Percentiles rank a stretch among this genome's conserved stretches.
Evolutionary conservation across 169 alveolate genomes (phyloP).

Genomic region (Eimeria brunetti): DNA sequence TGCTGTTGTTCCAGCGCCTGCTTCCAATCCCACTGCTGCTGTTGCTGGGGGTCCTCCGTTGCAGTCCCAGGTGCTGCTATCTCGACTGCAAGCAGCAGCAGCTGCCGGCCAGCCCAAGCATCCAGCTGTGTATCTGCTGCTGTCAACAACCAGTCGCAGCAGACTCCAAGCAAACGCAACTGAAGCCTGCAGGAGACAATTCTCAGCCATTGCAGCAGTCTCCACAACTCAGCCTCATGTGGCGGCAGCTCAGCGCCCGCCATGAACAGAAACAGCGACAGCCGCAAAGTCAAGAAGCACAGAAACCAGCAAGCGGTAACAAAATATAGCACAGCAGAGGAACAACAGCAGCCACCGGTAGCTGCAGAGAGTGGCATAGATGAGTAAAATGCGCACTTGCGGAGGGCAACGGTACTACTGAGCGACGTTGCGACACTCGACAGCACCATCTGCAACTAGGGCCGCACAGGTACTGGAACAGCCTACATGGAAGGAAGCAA

Average conservation of each 20-base stretch:
- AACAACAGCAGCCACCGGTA: background rate
- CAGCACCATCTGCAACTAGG: background rate
- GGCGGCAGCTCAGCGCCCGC: background rate
- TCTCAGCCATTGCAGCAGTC: background rate
- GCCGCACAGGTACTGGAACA: background rate
- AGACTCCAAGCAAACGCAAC: slow-evolving; percentile 58
- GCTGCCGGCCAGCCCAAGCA: slow-evolving; percentile 75
- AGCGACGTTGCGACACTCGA: background rate
- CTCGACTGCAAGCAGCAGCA: slow-evolving; percentile 74
- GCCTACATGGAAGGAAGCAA: slow-evolving; percentile 55
- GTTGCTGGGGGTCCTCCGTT: slow-evolving; percentile 76
- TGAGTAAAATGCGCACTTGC: background rate
- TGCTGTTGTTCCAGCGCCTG: slow-evolving; percentile 34
- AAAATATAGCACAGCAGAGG: background rate
- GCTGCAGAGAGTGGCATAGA: background rate
- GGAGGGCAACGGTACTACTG: background rate
- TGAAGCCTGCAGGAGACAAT: slow-evolving; percentile 5
- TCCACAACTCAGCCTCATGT: background rate
- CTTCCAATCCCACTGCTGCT: slow-evolving; percentile 39
- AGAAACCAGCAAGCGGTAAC: background rate
- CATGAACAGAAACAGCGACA: background rate
- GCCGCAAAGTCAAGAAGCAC: background rate
- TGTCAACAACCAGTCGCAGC: slow-evolving; percentile 66
- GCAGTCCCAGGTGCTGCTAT: slow-evolving; percentile 72
- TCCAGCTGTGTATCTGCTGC: slow-evolving; percentile 74